Percentiles rank a stretch among this genome's conserved stretches.
These are phyloP conservation scores for Metschnikowia proteae DNA, from an alignment of 805 yeast genomes.

Conservation along the genomic window DNA sequence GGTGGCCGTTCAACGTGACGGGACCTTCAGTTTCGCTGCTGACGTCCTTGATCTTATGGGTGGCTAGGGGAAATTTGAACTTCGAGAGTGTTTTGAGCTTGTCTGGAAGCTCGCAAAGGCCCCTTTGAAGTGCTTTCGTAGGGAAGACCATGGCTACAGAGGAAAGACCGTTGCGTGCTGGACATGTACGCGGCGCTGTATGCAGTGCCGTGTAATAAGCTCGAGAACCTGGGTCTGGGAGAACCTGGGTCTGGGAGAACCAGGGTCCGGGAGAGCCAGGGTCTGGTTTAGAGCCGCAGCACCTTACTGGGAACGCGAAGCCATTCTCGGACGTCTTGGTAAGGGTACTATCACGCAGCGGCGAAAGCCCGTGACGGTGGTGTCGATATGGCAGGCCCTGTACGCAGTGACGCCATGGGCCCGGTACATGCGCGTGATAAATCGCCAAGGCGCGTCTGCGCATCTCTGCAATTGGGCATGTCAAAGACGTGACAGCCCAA, in stretches of 20 bases:
- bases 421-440: neutral
- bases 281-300: too few species aligned
- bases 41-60: constrained; percentile 22
- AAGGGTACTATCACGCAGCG: too few species aligned
- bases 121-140: neutral
- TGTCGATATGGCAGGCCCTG: too few species aligned
- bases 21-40: constrained; percentile 9
- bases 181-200: neutral
- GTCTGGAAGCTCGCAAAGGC: constrained; percentile 7
- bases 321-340: too few species aligned
- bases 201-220: neutral
- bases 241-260: too few species aligned
- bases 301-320: too few species aligned
- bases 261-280: too few species aligned
- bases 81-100: constrained; percentile 17
- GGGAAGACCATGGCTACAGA: neutral
- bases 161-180: neutral
- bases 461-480: neutral
- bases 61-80: constrained; percentile 36
- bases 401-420: too few species aligned
- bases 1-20: constrained; percentile 76
- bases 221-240: too few species aligned
- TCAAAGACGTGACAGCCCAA: too few species aligned
- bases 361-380: too few species aligned
- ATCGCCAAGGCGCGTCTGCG: neutral